Evolutionary conservation across 1,139 yeast species (phyloP).

Genomic region (Nadsonia starkeyi-henricii): DNA sequence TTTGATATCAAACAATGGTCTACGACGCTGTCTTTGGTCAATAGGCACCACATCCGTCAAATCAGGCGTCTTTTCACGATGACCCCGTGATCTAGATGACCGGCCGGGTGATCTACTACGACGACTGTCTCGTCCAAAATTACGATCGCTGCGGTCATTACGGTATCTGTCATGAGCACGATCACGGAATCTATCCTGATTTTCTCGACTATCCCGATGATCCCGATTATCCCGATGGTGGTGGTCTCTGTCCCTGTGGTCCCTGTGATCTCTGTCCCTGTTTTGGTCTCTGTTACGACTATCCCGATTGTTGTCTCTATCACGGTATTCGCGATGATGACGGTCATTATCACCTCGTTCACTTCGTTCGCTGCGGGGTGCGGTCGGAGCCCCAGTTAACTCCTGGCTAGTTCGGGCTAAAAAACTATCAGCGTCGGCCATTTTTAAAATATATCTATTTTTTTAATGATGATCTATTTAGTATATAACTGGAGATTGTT

Average conservation of each 20-base stretch:
- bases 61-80: constrained; percentile 13
- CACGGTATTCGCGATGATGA: constrained; percentile 8
- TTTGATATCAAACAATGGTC: constrained; percentile 58
- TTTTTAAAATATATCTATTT: too few species aligned
- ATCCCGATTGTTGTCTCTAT: constrained; percentile 9
- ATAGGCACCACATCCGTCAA: constrained; percentile 28
- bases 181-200: constrained; percentile 8
- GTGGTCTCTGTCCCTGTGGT: constrained; percentile 13
- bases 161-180: constrained; percentile 9
- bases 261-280: constrained; percentile 11
- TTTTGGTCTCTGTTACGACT: constrained; percentile 6
- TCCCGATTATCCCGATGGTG: constrained; percentile 11
- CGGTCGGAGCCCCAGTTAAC: too few species aligned
- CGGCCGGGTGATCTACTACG: constrained; percentile 9
- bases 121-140: constrained; percentile 6
- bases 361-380: constrained; percentile 6
- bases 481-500: too few species aligned
- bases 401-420: too few species aligned
- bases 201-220: constrained; percentile 10
- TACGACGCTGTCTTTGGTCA: constrained; percentile 31
- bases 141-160: constrained; percentile 9
- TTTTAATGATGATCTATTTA: too few species aligned
- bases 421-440: too few species aligned
- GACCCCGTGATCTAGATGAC: constrained; percentile 7
- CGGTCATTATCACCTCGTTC: constrained; percentile 7